These are phyloP conservation scores for Aspergillus novofumigatus DNA, from an alignment of 2,329 filamentous ascomycete species.

Conservation along the genomic window DNA sequence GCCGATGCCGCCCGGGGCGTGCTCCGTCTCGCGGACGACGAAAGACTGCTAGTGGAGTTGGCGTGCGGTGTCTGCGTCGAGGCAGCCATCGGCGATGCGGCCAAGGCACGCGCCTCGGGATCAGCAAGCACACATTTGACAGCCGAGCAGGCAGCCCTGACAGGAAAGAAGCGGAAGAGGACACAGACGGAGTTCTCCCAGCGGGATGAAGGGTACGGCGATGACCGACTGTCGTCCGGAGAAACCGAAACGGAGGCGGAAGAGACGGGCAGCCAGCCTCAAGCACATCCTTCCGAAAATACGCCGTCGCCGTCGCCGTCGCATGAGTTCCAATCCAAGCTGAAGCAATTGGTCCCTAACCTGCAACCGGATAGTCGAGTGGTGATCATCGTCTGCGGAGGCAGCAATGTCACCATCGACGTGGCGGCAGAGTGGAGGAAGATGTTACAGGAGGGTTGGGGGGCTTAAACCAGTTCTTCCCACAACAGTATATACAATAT, in stretches of 20 bases:
- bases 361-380: slow-evolving; percentile 66
- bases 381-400: slow-evolving; percentile 82
- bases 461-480: slow-evolving; percentile 7
- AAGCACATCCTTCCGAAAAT: neutral
- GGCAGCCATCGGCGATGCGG: slow-evolving; percentile 35
- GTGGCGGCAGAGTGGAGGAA: slow-evolving; percentile 58
- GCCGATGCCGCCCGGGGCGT: slow-evolving; percentile 76
- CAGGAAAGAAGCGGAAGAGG: slow-evolving; percentile 29
- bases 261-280: slow-evolving; percentile 1
- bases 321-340: slow-evolving; percentile 30
- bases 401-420: slow-evolving; percentile 61
- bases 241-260: slow-evolving; percentile 25
- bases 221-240: slow-evolving; percentile 29
- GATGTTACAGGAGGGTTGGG: slow-evolving; percentile 40
- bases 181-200: slow-evolving; percentile 8
- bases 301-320: slow-evolving; percentile 3
- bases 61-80: slow-evolving; percentile 79
- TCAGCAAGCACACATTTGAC: neutral
- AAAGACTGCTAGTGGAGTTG: slow-evolving; percentile 74
- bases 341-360: slow-evolving; percentile 60
- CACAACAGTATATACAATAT: neutral
- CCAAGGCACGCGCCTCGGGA: slow-evolving; percentile 5
- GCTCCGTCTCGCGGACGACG: slow-evolving; percentile 74
- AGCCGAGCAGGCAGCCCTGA: slow-evolving; percentile 8
- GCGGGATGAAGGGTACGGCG: slow-evolving; percentile 33